Base-by-base conservation (phyloP, 2,329 filamentous ascomycete genomes). In the Lachnellula suecica region DNA sequence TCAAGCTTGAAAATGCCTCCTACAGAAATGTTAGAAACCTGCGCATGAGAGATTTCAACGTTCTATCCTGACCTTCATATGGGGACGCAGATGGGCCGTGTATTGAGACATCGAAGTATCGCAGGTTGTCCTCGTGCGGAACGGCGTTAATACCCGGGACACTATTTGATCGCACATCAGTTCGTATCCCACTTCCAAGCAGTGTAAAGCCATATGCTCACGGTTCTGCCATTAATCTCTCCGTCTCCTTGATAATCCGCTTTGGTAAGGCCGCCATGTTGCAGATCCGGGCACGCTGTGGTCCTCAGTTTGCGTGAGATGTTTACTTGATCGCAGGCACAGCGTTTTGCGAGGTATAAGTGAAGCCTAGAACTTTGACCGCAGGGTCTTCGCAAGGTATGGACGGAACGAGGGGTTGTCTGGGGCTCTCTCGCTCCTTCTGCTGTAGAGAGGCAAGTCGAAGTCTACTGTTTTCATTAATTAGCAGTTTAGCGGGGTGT, bases 81-180 rank as follows among this genome's bases (percentile, higher is more conserved):
- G 94, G 94, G 51, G 93, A 97, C 67, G 92, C 88, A 35, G 87
- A 84, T 20, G 93, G 93, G 5, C 93, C 93, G 68, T 97, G 87
- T 68, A 99, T 97, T 66, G 89, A 91, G 62, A 99, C 95, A 71
- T 99, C 95, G 67, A 99, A 99, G 74, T 99, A 99, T 63, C 94
- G 84, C 53, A 97, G 83, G 74, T 99, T 99, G 66, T 99, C 94
- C 66, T 97, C 91, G 71, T 97, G 94, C 44, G 95, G 95, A 47
- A 95, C 79, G 45, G 94, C 94, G 66, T 90, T 96, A 74, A 99
- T 99, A 56, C 94, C 94, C 25, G 93, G 91, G 27, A 99, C 94
- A 59, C 92, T 97, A 67, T 27, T 49, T 34, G 37, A 47, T 38
- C 46, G 19, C 27, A 31, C 38, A 43, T 59, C 34, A 61, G 54